Percentiles rank a stretch among this genome's conserved stretches.
phyloP scores from a whole-genome alignment of 1,284 basidiomycete species.

The Coniferiporia weirii region DNA sequence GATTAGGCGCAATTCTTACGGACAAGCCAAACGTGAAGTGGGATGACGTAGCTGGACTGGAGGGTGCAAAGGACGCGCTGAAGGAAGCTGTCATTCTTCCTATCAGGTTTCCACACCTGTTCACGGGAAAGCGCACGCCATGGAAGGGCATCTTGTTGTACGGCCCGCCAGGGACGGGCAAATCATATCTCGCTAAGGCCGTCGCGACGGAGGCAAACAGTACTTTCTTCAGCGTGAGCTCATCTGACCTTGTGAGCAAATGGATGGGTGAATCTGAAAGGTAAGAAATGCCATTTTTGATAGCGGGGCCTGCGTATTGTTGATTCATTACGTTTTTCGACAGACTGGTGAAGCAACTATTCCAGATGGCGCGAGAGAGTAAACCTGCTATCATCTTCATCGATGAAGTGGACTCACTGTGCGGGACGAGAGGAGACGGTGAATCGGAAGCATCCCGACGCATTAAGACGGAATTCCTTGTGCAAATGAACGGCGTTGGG shows the following conservation, averaged over 20 bases:
- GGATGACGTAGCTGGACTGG: constrained; percentile 97
- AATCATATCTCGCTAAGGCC: constrained; percentile 94
- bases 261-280: constrained; percentile 99
- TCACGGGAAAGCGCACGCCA: constrained; percentile 96
- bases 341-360: constrained; percentile 94
- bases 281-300: constrained; percentile 38
- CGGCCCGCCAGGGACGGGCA: constrained; percentile 93
- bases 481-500: constrained; percentile 98
- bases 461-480: constrained; percentile 98
- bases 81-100: constrained; percentile 99
- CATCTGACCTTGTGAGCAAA: constrained; percentile 94
- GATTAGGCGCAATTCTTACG: constrained; percentile 74
- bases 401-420: constrained; percentile 96
- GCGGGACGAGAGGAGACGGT: constrained; percentile 91
- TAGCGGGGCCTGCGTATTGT: background rate
- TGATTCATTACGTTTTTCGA: constrained; percentile 11
- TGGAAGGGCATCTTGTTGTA: constrained; percentile 96
- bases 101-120: constrained; percentile 98
- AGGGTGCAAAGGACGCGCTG: constrained; percentile 90
- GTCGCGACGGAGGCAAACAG: constrained; percentile 99
- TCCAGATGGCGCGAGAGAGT: constrained; percentile 92
- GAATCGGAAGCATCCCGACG: constrained; percentile 94
- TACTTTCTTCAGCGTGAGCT: constrained; percentile 97
- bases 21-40: constrained; percentile 97
- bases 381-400: constrained; percentile 99